A percentile compares a stretch with the other conserved stretches of the same genome.
Evolutionary conservation across 208 protist genomes (phyloP).

Genomic region (Trypanosoma melophagium): DNA sequence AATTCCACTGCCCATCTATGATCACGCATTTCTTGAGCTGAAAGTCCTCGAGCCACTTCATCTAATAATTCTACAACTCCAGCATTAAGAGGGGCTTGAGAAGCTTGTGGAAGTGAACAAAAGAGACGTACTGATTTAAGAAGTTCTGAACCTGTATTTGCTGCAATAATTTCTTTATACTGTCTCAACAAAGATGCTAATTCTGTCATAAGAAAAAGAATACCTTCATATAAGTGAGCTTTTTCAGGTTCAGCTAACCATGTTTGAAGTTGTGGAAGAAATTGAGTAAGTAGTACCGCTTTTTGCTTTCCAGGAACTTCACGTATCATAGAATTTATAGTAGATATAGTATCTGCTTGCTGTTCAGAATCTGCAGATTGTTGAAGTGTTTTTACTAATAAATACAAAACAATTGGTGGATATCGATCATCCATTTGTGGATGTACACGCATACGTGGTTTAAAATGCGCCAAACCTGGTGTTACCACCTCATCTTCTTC

Average conservation of each 20-base stretch:
- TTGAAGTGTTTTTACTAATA: constrained; percentile 80
- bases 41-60: constrained; percentile 69
- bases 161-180: constrained; percentile 68
- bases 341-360: constrained; percentile 66
- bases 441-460: constrained; percentile 71
- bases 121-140: constrained; percentile 78
- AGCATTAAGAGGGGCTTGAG: constrained; percentile 80
- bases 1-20: constrained; percentile 89
- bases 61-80: constrained; percentile 86
- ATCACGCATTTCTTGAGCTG: constrained; percentile 85
- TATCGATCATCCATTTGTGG: constrained; percentile 75
- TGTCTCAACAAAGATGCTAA: constrained; percentile 74
- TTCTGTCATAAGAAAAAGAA: constrained; percentile 79
- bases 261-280: constrained; percentile 76
- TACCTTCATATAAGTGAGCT: constrained; percentile 68
- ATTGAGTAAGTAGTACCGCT: constrained; percentile 71
- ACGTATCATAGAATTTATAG: constrained; percentile 65
- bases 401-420: constrained; percentile 80
- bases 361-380: constrained; percentile 73
- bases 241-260: constrained; percentile 78
- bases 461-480: constrained; percentile 67
- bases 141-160: constrained; percentile 59
- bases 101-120: constrained; percentile 75
- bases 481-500: constrained; percentile 83
- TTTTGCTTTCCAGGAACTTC: constrained; percentile 69